Evolutionary conservation across 208 protist genomes (phyloP).

Genomic region (Lotmaria passim): DNA sequence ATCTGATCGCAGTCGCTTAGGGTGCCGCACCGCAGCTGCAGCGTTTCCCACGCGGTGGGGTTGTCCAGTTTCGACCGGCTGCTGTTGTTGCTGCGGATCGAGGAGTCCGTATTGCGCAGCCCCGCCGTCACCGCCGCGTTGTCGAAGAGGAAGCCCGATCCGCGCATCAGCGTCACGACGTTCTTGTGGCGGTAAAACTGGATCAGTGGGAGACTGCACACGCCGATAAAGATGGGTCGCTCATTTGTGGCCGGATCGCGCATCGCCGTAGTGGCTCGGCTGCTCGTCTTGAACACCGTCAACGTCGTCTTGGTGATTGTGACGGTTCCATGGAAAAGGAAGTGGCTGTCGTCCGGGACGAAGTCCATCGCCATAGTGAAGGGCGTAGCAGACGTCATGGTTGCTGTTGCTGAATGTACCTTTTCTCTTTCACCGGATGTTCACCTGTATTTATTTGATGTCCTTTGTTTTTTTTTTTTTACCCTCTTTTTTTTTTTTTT

Average conservation of each 20-base stretch:
- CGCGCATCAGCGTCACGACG: slow-evolving; percentile 52
- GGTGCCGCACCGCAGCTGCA: slow-evolving; percentile 56
- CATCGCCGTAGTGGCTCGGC: slow-evolving; percentile 6
- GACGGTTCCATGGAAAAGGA: slow-evolving; percentile 45
- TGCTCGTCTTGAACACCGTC: slow-evolving; percentile 51
- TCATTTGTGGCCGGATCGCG: slow-evolving; percentile 31
- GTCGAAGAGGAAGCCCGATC: slow-evolving; percentile 65
- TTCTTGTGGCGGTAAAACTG: slow-evolving; percentile 62
- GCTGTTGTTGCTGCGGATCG: slow-evolving; percentile 28
- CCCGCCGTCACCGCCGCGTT: slow-evolving; percentile 56
- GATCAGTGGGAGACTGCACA: slow-evolving; percentile 66
- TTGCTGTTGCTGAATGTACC: not conserved
- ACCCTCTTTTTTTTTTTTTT: too few species aligned
- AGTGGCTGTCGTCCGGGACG: slow-evolving; percentile 47
- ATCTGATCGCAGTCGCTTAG: slow-evolving; percentile 45
- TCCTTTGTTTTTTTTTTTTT: not conserved
- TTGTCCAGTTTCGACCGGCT: slow-evolving; percentile 22
- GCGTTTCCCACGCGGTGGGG: slow-evolving; percentile 54
- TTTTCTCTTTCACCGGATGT: too few species aligned
- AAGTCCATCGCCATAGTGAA: slow-evolving; percentile 57
- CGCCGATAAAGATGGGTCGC: slow-evolving; percentile 65
- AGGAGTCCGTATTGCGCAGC: slow-evolving; percentile 13
- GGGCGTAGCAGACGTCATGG: slow-evolving; percentile 22
- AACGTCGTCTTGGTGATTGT: slow-evolving; percentile 68
- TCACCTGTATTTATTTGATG: not conserved